Evolutionary conservation across 2,329 filamentous ascomycete species (phyloP).

Genomic region (Verticillium albo-atrum): DNA sequence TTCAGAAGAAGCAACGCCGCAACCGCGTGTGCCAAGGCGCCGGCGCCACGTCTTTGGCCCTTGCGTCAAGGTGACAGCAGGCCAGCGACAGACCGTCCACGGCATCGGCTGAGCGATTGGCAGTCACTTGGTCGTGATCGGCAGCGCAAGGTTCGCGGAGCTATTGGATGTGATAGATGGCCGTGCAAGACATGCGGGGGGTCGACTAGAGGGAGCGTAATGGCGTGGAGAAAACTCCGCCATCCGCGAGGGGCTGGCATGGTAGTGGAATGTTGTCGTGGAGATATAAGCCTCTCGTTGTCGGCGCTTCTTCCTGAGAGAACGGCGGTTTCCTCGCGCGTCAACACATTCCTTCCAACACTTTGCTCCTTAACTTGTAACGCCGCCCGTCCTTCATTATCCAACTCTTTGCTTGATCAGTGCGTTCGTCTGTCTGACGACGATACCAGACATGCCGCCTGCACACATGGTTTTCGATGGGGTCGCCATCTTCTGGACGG

Average conservation of each 20-base stretch:
- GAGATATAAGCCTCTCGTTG: background rate
- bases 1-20: background rate
- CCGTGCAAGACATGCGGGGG: background rate
- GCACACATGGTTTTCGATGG: slow-evolving; percentile 20
- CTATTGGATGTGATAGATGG: background rate
- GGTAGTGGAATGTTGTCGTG: background rate
- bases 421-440: background rate
- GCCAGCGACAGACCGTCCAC: background rate
- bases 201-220: background rate
- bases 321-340: background rate
- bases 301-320: background rate
- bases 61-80: background rate
- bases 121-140: background rate
- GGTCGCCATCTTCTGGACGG: slow-evolving; percentile 36
- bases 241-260: background rate
- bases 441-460: background rate
- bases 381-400: background rate
- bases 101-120: background rate
- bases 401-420: background rate
- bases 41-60: background rate
- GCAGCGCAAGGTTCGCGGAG: background rate
- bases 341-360: background rate
- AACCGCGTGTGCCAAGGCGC: background rate
- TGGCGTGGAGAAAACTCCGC: background rate
- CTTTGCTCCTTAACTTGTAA: background rate